Evolutionary conservation across 768 basidiomycete species (phyloP).

Genomic region (Tricholoma flavovirens): DNA sequence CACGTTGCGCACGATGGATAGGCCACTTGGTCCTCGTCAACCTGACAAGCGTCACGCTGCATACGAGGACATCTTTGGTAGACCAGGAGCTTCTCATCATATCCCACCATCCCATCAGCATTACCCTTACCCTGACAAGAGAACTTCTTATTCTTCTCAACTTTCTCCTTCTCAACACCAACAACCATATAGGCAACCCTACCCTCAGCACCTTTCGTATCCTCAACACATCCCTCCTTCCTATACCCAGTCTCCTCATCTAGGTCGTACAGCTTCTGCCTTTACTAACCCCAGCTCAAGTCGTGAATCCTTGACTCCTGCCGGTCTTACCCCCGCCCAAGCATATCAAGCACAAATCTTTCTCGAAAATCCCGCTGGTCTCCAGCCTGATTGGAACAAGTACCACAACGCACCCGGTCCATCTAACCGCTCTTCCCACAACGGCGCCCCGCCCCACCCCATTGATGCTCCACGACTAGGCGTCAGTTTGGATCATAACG

Average conservation of each 20-base stretch:
- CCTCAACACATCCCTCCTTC: background rate
- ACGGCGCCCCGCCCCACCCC: conserved; percentile 17
- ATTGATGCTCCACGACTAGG: conserved; percentile 32
- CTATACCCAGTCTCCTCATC: background rate
- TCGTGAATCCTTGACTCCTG: conserved; percentile 37
- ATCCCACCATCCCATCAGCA: conserved; percentile 25
- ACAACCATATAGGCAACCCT: conserved; percentile 16
- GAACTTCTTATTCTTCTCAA: conserved; percentile 40
- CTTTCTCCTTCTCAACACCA: conserved; percentile 19
- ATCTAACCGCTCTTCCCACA: conserved; percentile 14
- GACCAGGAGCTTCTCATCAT: conserved; percentile 58
- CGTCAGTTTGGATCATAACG: conserved; percentile 46
- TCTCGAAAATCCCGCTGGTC: conserved; percentile 35
- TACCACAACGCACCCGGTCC: conserved; percentile 24
- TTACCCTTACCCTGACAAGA: conserved; percentile 40
- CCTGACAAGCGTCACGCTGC: conserved; percentile 76
- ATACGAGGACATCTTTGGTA: conserved; percentile 85
- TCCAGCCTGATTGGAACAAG: conserved; percentile 23
- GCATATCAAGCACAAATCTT: conserved; percentile 78
- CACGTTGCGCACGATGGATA: conserved; percentile 31
- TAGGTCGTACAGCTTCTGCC: background rate
- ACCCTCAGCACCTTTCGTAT: conserved; percentile 22
- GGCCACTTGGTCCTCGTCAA: conserved; percentile 50
- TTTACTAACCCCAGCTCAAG: conserved; percentile 27
- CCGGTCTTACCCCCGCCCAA: conserved; percentile 69